Conservation (phyloP, 495 filamentous ascomycete genomes). For the Penicillium silybi region DNA sequence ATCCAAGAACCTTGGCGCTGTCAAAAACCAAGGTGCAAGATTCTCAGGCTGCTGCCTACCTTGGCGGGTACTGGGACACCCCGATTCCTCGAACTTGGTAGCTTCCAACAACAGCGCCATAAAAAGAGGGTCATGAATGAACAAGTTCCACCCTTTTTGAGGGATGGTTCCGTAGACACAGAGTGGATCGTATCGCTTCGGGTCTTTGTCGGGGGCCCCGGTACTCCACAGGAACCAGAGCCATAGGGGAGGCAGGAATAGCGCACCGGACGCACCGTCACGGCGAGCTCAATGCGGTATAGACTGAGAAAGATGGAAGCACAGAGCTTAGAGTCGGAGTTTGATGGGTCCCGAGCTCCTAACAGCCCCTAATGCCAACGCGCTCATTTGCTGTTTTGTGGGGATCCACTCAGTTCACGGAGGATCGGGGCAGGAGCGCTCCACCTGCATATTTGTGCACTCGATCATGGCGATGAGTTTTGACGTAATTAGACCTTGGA, state of each 20-base stretch:
- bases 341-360: constrained; percentile 8
- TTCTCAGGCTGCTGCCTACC: constrained; percentile 6
- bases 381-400: constrained; percentile 3
- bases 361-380: background rate
- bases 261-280: constrained; percentile 1
- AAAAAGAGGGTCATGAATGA: constrained; percentile 4
- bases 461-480: background rate
- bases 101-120: background rate
- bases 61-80: constrained; percentile 4
- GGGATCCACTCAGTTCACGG: background rate
- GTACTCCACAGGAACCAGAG: background rate
- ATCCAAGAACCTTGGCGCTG: background rate
- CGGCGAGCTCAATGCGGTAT: constrained; percentile 9
- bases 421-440: background rate
- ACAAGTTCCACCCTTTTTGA: constrained; percentile 1
- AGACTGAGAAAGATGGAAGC: background rate
- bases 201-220: constrained; percentile 3
- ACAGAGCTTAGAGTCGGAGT: constrained; percentile 4
- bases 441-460: background rate
- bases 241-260: constrained; percentile 2
- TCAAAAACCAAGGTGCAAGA: constrained; percentile 6
- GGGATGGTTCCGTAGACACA: constrained; percentile 4
- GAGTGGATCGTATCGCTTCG: background rate
- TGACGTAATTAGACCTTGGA: background rate
- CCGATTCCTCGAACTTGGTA: constrained; percentile 5